A percentile compares a stretch with the other conserved stretches of the same genome.
These are phyloP conservation scores for Aspergillus coremiiformis DNA, from an alignment of 495 filamentous ascomycete genomes.

Conservation along the genomic window DNA sequence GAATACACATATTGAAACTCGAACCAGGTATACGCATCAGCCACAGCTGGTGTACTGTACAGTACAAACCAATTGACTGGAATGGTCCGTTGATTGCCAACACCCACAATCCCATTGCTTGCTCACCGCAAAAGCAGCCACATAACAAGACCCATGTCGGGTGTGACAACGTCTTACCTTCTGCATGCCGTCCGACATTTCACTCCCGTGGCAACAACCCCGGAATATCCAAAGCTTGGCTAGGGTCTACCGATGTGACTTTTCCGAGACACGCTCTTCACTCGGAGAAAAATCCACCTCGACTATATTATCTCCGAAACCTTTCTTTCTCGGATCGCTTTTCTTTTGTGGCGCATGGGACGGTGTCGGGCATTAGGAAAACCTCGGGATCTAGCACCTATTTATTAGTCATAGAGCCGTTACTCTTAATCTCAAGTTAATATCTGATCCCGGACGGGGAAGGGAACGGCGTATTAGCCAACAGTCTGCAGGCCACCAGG, in stretches of 20 bases:
- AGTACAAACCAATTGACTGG: neutral
- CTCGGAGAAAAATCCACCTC: neutral
- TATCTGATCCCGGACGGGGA: neutral
- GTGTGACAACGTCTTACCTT: neutral
- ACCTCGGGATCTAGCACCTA: neutral
- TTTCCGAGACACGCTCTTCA: neutral
- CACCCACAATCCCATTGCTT: neutral
- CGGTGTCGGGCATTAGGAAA: neutral
- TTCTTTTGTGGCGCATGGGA: neutral
- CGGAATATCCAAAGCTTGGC: slow-evolving; percentile 9
- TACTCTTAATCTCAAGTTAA: neutral
- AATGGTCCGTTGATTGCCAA: neutral
- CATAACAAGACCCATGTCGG: neutral
- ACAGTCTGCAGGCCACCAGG: neutral
- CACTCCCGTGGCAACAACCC: slow-evolving; percentile 3
- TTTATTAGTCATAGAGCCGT: neutral
- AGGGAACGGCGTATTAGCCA: neutral
- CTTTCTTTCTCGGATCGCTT: neutral
- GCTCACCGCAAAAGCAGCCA: neutral
- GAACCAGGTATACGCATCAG: neutral
- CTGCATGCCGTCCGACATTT: slow-evolving; percentile 2
- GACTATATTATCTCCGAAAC: neutral
- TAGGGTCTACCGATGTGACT: neutral
- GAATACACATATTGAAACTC: neutral
- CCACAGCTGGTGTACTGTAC: neutral